Evolutionary conservation across 768 basidiomycete genomes (phyloP), one percentile per base, ranked within the genome.

Genomic region (Phylloporus sp.): DNA sequence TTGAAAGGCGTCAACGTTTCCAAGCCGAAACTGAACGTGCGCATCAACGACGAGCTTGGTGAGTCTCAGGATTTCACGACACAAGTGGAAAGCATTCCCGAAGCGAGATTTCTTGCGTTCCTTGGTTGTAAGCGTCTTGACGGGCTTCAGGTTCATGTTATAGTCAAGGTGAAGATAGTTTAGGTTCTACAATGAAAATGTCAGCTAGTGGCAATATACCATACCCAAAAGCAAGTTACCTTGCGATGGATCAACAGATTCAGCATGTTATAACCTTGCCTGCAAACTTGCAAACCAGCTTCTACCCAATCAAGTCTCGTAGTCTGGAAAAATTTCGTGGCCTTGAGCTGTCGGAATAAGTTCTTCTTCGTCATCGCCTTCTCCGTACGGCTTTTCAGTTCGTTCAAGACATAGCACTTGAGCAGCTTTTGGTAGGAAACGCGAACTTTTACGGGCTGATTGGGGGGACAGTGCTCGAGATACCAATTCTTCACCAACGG

Each of bases 281-380:
- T 78, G 75, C 95, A 98, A 47, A 99, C 95, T 71, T 99, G 97
- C 54, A 99, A 73, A 59, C 97, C 97, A 3, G 95, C 97, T 70
- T 99, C 97, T 32, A 99, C 95, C 97, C 97, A 99, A 70, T 99
- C 97, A 59, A 99, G 73, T 58, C 81, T 91, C 5, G 97, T 99
- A 13, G 91, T 92, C 76, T 98, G 97, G 85, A 99, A 99, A 74
- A 99, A 99, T 72, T 98, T 98, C 52, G 97, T 99, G n/a, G 91
- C 87, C 72, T 97, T 98, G 51, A 94, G 77, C 65, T 94, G 91
- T 39, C 92, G 80, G 81, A 99, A 98, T 45, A 98, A 67, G 65
- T 95, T 97, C 75, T 95, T 93, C 83, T 95, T 98, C 57, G 91
- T 88, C 90, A 97, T 95, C 8, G 97, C 88, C 72, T 97, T 98